These are phyloP conservation scores for Bruguiera parviflora DNA, from an alignment of 345 rosid species.

Conservation along the genomic window DNA sequence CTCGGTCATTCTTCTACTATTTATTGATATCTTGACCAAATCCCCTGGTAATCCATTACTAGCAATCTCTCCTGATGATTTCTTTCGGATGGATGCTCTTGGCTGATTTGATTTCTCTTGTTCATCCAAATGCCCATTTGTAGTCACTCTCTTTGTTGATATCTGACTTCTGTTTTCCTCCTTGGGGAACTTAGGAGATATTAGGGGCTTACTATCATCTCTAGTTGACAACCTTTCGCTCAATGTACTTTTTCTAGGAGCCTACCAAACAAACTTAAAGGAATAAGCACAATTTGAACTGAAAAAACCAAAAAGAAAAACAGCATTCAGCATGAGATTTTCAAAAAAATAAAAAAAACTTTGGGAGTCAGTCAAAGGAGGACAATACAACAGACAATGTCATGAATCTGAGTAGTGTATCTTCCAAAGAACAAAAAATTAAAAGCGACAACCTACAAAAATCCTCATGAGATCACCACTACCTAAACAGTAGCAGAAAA, in stretches of 20 bases:
- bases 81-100: slow-evolving; percentile 46
- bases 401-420: neutral
- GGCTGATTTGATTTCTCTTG: slow-evolving; percentile 49
- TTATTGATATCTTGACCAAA: slow-evolving; percentile 75
- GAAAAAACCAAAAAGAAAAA: slow-evolving; percentile 1
- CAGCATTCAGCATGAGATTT: neutral
- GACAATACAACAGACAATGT: neutral
- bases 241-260: slow-evolving; percentile 71
- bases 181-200: slow-evolving; percentile 48
- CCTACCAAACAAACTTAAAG: slow-evolving; percentile 39
- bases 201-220: slow-evolving; percentile 55
- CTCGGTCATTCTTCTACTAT: slow-evolving; percentile 57
- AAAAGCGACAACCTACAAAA: neutral
- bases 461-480: neutral
- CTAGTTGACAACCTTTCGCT: slow-evolving; percentile 54
- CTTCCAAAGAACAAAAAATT: neutral
- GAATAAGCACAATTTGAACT: neutral
- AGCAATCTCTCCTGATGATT: slow-evolving; percentile 41
- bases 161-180: slow-evolving; percentile 51
- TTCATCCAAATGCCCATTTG: slow-evolving; percentile 50
- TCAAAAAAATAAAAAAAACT: neutral
- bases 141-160: slow-evolving; percentile 47
- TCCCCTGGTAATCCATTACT: slow-evolving; percentile 60
- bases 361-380: neutral
- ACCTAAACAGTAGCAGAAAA: neutral